Evolutionary conservation across 306 rosid genomes (phyloP).

Genomic region (Trichosanthes truncata): DNA sequence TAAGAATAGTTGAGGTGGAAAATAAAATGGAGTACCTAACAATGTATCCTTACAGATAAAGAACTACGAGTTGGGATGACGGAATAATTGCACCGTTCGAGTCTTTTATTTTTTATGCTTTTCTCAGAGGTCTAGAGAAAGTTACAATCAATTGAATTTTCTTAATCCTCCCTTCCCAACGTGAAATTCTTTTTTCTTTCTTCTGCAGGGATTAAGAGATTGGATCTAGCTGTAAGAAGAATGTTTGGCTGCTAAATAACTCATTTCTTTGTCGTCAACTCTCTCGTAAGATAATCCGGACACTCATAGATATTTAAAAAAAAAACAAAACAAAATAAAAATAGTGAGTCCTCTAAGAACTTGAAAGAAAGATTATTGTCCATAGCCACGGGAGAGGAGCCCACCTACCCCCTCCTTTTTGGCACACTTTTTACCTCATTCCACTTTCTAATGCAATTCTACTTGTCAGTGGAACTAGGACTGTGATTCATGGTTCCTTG

Average conservation of each 20-base stretch:
- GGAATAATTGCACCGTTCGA: too few relatives aligned
- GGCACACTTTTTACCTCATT: background rate
- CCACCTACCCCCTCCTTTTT: background rate
- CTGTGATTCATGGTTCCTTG: slow-evolving; percentile 2
- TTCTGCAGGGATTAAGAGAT: too few relatives aligned
- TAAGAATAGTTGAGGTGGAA: too few relatives aligned
- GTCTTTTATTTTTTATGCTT: too few relatives aligned
- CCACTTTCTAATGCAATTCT: background rate
- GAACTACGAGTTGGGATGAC: too few relatives aligned
- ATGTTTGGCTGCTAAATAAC: background rate
- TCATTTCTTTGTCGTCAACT: background rate
- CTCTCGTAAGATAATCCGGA: too few relatives aligned
- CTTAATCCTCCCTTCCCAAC: too few relatives aligned
- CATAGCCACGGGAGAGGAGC: background rate
- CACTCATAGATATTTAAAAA: too few relatives aligned
- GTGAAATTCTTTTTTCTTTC: background rate
- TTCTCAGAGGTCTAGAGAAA: too few relatives aligned
- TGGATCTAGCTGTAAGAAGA: background rate
- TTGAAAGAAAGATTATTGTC: background rate
- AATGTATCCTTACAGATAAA: background rate
- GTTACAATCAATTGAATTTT: too few relatives aligned
- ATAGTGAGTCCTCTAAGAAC: background rate
- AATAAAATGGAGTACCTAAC: background rate
- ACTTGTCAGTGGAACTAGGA: background rate
- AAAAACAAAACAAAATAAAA: too few relatives aligned